Conservation (phyloP, 1,139 yeast species). For the Hansenula sp. region DNA sequence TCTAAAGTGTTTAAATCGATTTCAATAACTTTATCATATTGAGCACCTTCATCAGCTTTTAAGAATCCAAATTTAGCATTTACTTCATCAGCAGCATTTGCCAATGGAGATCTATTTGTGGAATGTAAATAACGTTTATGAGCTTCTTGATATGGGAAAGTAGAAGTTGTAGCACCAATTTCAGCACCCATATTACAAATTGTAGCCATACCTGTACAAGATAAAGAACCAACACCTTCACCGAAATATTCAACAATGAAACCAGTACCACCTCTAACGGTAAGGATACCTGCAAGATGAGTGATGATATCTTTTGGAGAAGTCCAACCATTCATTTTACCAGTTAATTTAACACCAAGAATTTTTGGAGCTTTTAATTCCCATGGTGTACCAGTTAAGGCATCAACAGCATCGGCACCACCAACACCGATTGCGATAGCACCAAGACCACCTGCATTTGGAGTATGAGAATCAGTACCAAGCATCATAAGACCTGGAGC, state of each 20-base stretch:
- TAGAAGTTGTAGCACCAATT: slow-evolving; percentile 96
- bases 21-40: slow-evolving; percentile 81
- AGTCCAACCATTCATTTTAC: slow-evolving; percentile 84
- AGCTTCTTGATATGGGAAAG: slow-evolving; percentile 92
- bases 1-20: slow-evolving; percentile 71
- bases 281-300: slow-evolving; percentile 79
- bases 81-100: slow-evolving; percentile 70
- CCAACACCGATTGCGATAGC: slow-evolving; percentile 98
- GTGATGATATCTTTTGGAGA: slow-evolving; percentile 96
- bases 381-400: slow-evolving; percentile 97
- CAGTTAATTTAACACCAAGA: slow-evolving; percentile 87
- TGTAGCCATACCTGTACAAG: slow-evolving; percentile 99
- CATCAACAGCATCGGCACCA: slow-evolving; percentile 99
- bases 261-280: slow-evolving; percentile 98
- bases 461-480: slow-evolving; percentile 91
- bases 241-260: slow-evolving; percentile 94
- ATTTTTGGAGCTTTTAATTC: slow-evolving; percentile 95
- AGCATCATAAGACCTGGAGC: slow-evolving; percentile 95
- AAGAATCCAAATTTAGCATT: slow-evolving; percentile 57
- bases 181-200: slow-evolving; percentile 99
- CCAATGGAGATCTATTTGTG: slow-evolving; percentile 79
- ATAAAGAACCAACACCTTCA: slow-evolving; percentile 78
- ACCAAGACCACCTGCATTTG: slow-evolving; percentile 97
- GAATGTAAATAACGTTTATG: slow-evolving; percentile 76
- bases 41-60: slow-evolving; percentile 75